A percentile compares a stretch with the other conserved stretches of the same genome.
These are phyloP conservation scores for Saccharomycopsis olivae DNA, from an alignment of 805 yeast species.

Conservation along the genomic window DNA sequence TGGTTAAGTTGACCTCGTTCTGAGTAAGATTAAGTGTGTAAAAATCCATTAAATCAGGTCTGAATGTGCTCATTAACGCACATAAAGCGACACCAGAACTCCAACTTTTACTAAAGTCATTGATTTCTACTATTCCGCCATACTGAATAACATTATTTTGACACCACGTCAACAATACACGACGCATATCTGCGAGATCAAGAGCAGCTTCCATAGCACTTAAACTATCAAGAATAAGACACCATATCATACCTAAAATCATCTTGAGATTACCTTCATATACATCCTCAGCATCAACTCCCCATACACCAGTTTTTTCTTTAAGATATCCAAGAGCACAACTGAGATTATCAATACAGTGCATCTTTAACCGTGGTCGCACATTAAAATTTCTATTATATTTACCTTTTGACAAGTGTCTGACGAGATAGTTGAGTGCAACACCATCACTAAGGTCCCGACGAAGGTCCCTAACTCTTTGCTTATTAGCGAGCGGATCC, in stretches of 20 bases:
- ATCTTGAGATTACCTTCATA: slow-evolving; percentile 38
- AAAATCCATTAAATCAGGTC: slow-evolving; percentile 22
- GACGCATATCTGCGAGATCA: slow-evolving; percentile 20
- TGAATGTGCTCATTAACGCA: slow-evolving; percentile 26
- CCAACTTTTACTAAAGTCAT: slow-evolving; percentile 37
- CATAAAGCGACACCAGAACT: slow-evolving; percentile 30
- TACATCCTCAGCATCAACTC: slow-evolving; percentile 40
- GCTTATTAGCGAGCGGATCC: slow-evolving; percentile 19
- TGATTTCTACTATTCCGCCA: slow-evolving; percentile 22
- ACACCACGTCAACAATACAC: slow-evolving; percentile 31
- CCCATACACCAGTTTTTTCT: slow-evolving; percentile 28
- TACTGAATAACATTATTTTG: slow-evolving; percentile 23
- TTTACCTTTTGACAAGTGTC: slow-evolving; percentile 23
- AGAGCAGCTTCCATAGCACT: slow-evolving; percentile 14
- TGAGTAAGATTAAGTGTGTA: slow-evolving; percentile 18
- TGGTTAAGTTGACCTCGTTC: slow-evolving; percentile 21
- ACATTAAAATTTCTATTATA: slow-evolving; percentile 3
- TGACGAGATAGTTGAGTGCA: slow-evolving; percentile 28
- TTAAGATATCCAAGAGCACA: slow-evolving; percentile 33
- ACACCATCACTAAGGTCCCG: slow-evolving; percentile 33
- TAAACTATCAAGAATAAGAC: slow-evolving; percentile 31
- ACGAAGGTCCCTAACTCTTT: slow-evolving; percentile 20
- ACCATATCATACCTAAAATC: slow-evolving; percentile 40
- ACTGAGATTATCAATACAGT: slow-evolving; percentile 37
- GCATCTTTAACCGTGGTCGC: slow-evolving; percentile 33